Conservation (phyloP, 305 asterid species). For the Fraxinus sp. region DNA sequence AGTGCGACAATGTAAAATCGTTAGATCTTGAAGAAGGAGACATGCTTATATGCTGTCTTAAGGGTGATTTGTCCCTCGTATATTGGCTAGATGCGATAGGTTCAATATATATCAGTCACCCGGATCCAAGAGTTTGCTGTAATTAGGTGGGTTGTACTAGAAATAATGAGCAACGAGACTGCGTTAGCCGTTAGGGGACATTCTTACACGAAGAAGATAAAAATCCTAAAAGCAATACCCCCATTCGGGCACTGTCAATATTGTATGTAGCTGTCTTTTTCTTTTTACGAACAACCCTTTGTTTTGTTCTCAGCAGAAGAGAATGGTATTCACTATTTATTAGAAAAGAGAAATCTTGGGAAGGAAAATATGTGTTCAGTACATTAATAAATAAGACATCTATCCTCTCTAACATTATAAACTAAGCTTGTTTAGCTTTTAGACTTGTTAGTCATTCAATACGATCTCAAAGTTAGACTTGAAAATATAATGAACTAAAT, state of each 20-base stretch:
- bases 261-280: background rate
- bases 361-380: background rate
- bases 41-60: background rate
- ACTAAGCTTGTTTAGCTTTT: background rate
- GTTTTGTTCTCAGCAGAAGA: background rate
- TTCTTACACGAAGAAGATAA: background rate
- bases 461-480: background rate
- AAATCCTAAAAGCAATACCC: background rate
- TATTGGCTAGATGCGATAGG: background rate
- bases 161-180: background rate
- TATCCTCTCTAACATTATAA: background rate
- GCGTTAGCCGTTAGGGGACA: background rate
- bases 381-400: background rate
- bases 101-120: background rate
- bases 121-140: background rate
- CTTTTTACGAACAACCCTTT: background rate
- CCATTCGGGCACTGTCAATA: background rate
- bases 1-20: background rate
- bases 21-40: background rate
- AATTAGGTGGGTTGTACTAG: background rate
- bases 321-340: background rate
- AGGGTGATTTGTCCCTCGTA: background rate
- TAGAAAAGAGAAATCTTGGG: background rate
- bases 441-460: background rate
- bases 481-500: background rate